Evolutionary conservation across 1,284 basidiomycete species (phyloP).

Genomic region (Vanrija pseudolonga): DNA sequence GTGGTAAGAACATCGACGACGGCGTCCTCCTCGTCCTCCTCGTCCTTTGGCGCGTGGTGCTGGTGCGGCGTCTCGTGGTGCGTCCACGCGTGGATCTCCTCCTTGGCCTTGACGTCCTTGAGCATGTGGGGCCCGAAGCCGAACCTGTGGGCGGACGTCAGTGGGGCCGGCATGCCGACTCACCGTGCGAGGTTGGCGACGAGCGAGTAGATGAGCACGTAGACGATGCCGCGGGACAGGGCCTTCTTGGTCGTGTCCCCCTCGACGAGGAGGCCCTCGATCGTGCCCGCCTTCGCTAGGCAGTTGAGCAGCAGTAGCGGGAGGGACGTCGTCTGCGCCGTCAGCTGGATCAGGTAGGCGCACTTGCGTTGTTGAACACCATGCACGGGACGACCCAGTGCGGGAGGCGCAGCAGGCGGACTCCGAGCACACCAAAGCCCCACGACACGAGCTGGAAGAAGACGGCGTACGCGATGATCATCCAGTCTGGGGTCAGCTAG

Average conservation of each 20-base stretch:
- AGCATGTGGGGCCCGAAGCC: constrained; percentile 14
- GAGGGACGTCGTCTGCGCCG: constrained; percentile 27
- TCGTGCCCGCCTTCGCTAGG: constrained; percentile 36
- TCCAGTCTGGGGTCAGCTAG: constrained; percentile 28
- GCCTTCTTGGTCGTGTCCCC: constrained; percentile 22
- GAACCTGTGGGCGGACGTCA: constrained; percentile 6
- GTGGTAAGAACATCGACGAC: too few relatives aligned
- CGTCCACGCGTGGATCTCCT: constrained; percentile 15
- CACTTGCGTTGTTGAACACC: constrained; percentile 43
- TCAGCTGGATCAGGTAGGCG: not conserved
- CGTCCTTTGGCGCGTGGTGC: not conserved
- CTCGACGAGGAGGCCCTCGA: constrained; percentile 30
- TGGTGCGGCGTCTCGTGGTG: too few relatives aligned
- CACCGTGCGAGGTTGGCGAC: constrained; percentile 31
- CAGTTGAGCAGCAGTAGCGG: constrained; percentile 39
- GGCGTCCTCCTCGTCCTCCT: not conserved
- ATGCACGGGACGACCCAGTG: constrained; percentile 39
- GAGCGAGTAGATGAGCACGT: constrained; percentile 42
- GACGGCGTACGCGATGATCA: constrained; percentile 38
- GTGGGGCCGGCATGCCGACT: too few relatives aligned
- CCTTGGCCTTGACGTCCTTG: constrained; percentile 13
- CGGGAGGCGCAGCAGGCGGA: constrained; percentile 30
- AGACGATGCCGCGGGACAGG: constrained; percentile 33
- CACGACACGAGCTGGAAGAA: constrained; percentile 38
- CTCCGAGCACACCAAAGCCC: constrained; percentile 27